Percentiles rank a stretch among this genome's conserved stretches.
Evolutionary conservation across 148 eudicot species (phyloP).

Genomic region (Suaeda aralocaspica): DNA sequence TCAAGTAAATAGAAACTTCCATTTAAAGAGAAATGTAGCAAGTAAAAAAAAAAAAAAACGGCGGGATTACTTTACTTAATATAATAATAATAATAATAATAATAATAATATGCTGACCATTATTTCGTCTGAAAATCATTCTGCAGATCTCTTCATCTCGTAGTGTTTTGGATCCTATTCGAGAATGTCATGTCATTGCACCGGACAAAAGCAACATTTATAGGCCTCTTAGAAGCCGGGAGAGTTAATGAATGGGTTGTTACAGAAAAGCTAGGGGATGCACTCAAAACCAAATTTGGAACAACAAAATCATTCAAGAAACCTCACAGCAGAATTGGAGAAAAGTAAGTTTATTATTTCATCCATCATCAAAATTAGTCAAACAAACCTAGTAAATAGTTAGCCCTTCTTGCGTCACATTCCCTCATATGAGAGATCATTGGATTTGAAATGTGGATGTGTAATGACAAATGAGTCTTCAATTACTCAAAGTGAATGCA

Average conservation of each 20-base stretch:
- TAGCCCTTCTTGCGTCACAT: neutral
- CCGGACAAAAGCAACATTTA: constrained; percentile 74
- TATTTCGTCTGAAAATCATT: too few relatives aligned
- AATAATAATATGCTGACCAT: too few relatives aligned
- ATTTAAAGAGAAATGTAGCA: too few relatives aligned
- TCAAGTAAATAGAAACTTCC: too few relatives aligned
- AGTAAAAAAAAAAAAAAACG: too few relatives aligned
- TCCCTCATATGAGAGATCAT: neutral
- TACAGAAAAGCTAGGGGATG: constrained; percentile 77
- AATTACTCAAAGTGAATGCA: too few relatives aligned
- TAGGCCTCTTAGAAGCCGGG: constrained; percentile 66
- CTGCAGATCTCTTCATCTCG: constrained; percentile 61
- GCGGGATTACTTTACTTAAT: too few relatives aligned
- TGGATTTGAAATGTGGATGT: too few relatives aligned
- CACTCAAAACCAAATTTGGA: constrained; percentile 37
- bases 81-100: too few relatives aligned
- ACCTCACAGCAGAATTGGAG: constrained; percentile 36
- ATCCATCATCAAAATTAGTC: neutral
- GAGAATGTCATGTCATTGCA: constrained; percentile 92
- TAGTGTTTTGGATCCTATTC: constrained; percentile 72
- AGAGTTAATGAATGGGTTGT: constrained; percentile 88
- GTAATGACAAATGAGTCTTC: too few relatives aligned
- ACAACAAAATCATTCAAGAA: constrained; percentile 37
- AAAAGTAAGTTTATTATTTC: constrained; percentile 35
- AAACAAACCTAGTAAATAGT: neutral